Conservation (phyloP, 2,329 filamentous ascomycete genomes). For the Aspergillus novofumigatus region DNA sequence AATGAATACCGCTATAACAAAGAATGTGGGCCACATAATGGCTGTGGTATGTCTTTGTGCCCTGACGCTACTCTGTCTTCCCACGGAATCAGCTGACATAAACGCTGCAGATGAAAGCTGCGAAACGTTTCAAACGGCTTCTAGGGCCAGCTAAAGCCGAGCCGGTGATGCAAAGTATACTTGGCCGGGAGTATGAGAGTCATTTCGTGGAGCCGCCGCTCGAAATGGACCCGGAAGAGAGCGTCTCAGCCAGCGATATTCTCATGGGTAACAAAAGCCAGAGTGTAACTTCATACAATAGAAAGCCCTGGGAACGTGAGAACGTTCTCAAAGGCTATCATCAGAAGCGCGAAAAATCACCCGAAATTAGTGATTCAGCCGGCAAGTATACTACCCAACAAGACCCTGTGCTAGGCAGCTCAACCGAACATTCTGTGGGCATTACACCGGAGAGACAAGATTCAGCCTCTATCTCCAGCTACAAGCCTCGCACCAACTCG, state of each 20-base stretch:
- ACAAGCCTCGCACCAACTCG: slow-evolving; percentile 12
- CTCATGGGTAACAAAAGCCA: slow-evolving; percentile 15
- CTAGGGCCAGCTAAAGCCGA: slow-evolving; percentile 54
- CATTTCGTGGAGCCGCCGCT: slow-evolving; percentile 57
- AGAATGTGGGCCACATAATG: slow-evolving; percentile 80
- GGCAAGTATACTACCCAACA: slow-evolving; percentile 11
- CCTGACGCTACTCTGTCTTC: not conserved
- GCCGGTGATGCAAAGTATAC: slow-evolving; percentile 53
- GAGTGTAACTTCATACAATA: slow-evolving; percentile 47
- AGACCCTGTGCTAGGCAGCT: slow-evolving; percentile 12
- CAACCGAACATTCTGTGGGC: slow-evolving; percentile 12
- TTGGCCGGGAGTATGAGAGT: slow-evolving; percentile 51
- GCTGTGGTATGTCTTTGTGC: slow-evolving; percentile 59
- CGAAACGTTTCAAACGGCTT: slow-evolving; percentile 78
- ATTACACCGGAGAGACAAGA: slow-evolving; percentile 21
- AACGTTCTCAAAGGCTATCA: slow-evolving; percentile 54
- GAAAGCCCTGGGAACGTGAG: slow-evolving; percentile 46
- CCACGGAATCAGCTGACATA: slow-evolving; percentile 2
- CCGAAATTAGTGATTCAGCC: slow-evolving; percentile 12
- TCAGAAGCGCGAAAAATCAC: slow-evolving; percentile 18
- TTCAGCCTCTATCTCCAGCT: slow-evolving; percentile 22
- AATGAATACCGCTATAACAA: slow-evolving; percentile 84
- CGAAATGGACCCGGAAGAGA: slow-evolving; percentile 44
- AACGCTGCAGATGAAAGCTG: slow-evolving; percentile 71
- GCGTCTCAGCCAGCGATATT: slow-evolving; percentile 21